Evolutionary conservation across 148 eudicot genomes (phyloP), one percentile per base, ranked within the genome.

Genomic region (Fallopia convolvulus): DNA sequence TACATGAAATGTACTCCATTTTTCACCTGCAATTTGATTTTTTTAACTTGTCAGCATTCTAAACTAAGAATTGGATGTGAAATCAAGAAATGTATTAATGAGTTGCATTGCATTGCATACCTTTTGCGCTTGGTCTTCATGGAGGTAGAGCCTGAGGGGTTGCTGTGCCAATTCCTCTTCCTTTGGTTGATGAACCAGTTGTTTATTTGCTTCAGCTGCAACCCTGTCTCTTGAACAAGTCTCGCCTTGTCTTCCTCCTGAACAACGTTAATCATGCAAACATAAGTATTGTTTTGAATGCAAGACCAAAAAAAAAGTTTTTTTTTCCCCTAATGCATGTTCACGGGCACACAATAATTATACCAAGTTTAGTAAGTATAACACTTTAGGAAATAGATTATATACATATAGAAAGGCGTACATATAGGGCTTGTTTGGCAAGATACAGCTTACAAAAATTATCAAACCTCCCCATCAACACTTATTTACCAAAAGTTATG

Each of bases 171-270:
- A 70, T 94, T 94, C 77, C 98, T 87, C 81, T 94, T 94, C 76
- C 98, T 83, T 78, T 94, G 98, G 83, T 94, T 94, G 82, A 94
- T 94, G 85, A 94, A 94, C 98, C 98, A 94, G 74, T 94, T 94
- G 72, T 94, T 94, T 32, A 94, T 94, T 87, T 94, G 98, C 80
- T 94, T 94, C 72, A 94, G 83, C 80, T 94, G 93, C 85, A 94
- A 82, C 9, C 98, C 98, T 21, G 98, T 94, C 83, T 94, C 98
- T 81, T 89, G 95, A 74, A 94, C 98, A 77, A 94, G 83, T 80
- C 95, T 88, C 36, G 95, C 97, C 83, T 94, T 94, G 81, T 94
- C 98, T 78, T 94, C 98, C 89, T 94, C 98, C 98, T 94, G 76
- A 79, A 58, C 6, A 11, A 74, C n/a, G 46, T 32, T 36, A 6